phyloP scores from a whole-genome alignment of 2,329 filamentous ascomycete species.

The Onygenales sp. region DNA sequence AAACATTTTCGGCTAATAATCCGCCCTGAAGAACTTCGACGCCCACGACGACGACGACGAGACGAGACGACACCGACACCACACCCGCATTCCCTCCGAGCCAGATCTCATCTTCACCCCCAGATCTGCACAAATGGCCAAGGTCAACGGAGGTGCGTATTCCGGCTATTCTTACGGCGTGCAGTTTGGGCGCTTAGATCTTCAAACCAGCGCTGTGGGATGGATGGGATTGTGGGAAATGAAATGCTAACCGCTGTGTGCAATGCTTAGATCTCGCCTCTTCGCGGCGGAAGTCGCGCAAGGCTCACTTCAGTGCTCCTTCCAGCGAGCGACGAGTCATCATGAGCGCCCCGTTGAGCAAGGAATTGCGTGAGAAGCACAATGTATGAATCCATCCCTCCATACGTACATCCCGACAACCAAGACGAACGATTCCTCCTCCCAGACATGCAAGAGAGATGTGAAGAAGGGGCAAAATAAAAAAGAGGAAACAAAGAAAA shows the following conservation, averaged over 20 bases:
- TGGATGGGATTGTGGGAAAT: not conserved
- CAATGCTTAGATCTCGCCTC: constrained; percentile 39
- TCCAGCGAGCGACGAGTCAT: constrained; percentile 90
- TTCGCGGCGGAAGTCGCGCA: constrained; percentile 97
- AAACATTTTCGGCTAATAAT: constrained; percentile 3
- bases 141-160: constrained; percentile 22
- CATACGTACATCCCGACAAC: not conserved
- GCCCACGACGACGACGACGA: constrained; percentile 1
- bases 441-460: not conserved
- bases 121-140: constrained; percentile 23
- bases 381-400: constrained; percentile 55
- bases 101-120: constrained; percentile 7
- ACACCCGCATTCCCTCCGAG: not conserved
- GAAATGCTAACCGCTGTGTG: not conserved
- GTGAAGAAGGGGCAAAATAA: not conserved
- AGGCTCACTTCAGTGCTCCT: constrained; percentile 93
- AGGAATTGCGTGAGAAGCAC: constrained; percentile 98
- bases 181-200: not conserved
- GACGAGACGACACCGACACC: not conserved
- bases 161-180: not conserved
- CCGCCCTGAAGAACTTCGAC: not conserved
- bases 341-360: constrained; percentile 92
- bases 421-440: not conserved
- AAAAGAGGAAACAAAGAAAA: not conserved
- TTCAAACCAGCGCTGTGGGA: not conserved